Percentiles rank a stretch among this genome's conserved stretches.
Evolutionary conservation across 108 stramenopile species (phyloP).

Genomic region (Epipyxis sp.): DNA sequence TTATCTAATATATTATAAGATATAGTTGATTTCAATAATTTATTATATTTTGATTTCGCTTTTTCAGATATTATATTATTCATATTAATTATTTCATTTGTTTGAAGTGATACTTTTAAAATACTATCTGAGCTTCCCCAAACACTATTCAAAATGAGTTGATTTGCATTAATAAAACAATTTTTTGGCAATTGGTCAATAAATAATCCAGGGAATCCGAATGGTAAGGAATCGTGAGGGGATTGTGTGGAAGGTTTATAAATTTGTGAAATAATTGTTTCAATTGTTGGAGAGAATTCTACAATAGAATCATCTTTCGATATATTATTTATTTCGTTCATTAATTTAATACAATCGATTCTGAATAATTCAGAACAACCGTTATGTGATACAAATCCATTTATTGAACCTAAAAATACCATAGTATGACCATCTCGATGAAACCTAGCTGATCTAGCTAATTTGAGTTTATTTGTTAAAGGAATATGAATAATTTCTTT

Average conservation of each 20-base stretch:
- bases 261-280: background rate
- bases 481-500: background rate
- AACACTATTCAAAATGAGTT: background rate
- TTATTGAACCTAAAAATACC: background rate
- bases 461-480: slow-evolving; percentile 35
- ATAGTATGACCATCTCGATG: background rate
- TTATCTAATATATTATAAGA: background rate
- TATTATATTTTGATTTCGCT: background rate
- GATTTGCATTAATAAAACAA: background rate
- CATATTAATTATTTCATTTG: background rate
- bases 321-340: background rate
- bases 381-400: slow-evolving; percentile 27
- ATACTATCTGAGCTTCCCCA: background rate
- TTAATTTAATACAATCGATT: background rate
- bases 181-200: background rate
- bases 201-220: slow-evolving; percentile 1
- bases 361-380: background rate
- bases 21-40: background rate
- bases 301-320: background rate
- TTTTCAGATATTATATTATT: background rate
- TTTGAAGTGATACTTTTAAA: background rate
- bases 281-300: too few relatives aligned
- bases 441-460: slow-evolving; percentile 26
- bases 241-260: background rate
- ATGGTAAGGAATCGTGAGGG: background rate